phyloP scores from a whole-genome alignment of 179 eudicot species.

The Corrigiola litoralis region DNA sequence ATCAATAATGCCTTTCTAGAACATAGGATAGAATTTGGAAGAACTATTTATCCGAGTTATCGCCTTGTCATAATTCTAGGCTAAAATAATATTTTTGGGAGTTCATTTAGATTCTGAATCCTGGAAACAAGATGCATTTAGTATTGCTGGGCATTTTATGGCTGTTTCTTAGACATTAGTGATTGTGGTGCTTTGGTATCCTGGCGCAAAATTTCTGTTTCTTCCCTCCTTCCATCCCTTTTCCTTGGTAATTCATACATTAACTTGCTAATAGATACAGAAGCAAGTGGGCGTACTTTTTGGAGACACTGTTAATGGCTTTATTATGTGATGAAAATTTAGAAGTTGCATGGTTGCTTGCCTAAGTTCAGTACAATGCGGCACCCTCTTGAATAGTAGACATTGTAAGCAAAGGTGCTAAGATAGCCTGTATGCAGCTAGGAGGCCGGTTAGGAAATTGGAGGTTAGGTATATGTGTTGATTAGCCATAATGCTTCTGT shows the following conservation, averaged over 20 bases:
- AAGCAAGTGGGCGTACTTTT: neutral
- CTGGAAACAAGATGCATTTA: neutral
- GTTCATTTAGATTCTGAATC: neutral
- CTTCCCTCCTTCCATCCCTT: too few relatives aligned
- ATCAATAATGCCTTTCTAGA: neutral
- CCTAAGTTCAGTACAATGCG: neutral
- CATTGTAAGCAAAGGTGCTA: slow-evolving; percentile 22
- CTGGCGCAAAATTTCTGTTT: neutral
- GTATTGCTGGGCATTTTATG: slow-evolving; percentile 3
- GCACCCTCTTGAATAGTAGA: neutral
- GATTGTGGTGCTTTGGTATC: slow-evolving; percentile 5
- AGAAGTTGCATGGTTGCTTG: slow-evolving; percentile 5
- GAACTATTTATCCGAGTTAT: neutral
- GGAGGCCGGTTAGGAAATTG: slow-evolving; percentile 19
- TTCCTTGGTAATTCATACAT: neutral
- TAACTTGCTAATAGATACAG: slow-evolving; percentile 1
- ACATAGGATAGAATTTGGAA: slow-evolving; percentile 1
- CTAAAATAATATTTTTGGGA: neutral
- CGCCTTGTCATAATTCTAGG: neutral
- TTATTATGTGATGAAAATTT: slow-evolving; percentile 1
- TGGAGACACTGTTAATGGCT: neutral
- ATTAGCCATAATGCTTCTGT: slow-evolving; percentile 17
- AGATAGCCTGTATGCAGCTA: slow-evolving; percentile 29
- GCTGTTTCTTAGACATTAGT: slow-evolving; percentile 7
- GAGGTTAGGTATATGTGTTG: slow-evolving; percentile 17